Evolutionary conservation across 306 rosid genomes (phyloP).

Genomic region (Purshia tridentata): DNA sequence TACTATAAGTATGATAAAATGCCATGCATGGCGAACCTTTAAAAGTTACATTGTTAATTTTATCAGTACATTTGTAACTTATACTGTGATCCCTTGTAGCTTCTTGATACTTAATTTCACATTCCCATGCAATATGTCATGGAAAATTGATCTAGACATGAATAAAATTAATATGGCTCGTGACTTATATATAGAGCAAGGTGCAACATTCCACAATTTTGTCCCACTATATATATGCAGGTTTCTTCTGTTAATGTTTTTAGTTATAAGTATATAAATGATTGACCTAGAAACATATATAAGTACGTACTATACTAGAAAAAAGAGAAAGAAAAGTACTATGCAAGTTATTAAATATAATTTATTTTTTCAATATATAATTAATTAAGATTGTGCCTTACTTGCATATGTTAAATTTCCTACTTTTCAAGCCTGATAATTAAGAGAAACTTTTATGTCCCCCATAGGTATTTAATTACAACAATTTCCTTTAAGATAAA

Average conservation of each 20-base stretch:
- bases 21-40: constrained; percentile 63
- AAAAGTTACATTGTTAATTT: constrained; percentile 38
- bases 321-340: background rate
- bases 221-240: background rate
- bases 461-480: too few relatives aligned
- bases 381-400: background rate
- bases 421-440: background rate
- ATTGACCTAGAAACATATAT: background rate
- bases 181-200: background rate
- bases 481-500: too few relatives aligned
- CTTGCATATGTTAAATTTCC: background rate
- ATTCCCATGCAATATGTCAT: constrained; percentile 20
- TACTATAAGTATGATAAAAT: constrained; percentile 43
- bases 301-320: background rate
- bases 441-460: too few relatives aligned
- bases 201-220: background rate
- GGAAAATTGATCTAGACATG: constrained; percentile 14
- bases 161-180: constrained; percentile 5
- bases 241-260: background rate
- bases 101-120: constrained; percentile 20
- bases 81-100: constrained; percentile 38
- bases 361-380: background rate
- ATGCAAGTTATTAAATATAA: background rate
- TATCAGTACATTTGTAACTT: constrained; percentile 36
- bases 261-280: background rate